A percentile compares a stretch with the other conserved stretches of the same genome.
These are phyloP conservation scores for Jackrogersella multiformis DNA, from an alignment of 495 filamentous ascomycete species.

Conservation along the genomic window DNA sequence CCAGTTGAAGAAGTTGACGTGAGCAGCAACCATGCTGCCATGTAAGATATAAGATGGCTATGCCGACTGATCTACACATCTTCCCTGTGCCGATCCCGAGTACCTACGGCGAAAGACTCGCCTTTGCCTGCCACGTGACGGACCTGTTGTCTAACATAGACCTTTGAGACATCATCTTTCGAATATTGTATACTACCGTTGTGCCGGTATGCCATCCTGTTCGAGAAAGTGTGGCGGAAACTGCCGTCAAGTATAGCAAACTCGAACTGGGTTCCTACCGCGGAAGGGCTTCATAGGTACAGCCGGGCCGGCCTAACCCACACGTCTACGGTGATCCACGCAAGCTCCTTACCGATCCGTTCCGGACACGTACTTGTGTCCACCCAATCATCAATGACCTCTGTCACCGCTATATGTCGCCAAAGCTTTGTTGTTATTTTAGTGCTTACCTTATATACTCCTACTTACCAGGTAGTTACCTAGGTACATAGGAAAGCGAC, in stretches of 20 bases:
- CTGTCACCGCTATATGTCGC: neutral
- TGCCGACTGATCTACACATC: conserved; percentile 25
- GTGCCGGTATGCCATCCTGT: neutral
- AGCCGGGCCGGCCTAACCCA: conserved; percentile 10
- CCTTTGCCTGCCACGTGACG: neutral
- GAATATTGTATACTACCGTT: neutral
- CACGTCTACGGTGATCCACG: conserved; percentile 26
- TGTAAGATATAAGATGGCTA: conserved; percentile 10
- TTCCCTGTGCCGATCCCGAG: conserved; percentile 32
- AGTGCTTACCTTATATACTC: conserved; percentile 13
- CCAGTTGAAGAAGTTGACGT: conserved; percentile 2
- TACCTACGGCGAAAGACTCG: neutral
- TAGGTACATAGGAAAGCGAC: neutral
- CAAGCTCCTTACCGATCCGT: conserved; percentile 30
- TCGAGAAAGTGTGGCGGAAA: neutral
- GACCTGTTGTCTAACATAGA: neutral
- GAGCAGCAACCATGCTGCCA: neutral
- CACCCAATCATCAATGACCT: conserved; percentile 7
- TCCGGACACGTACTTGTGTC: conserved; percentile 10
- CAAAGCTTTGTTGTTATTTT: conserved; percentile 1
- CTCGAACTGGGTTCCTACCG: neutral
- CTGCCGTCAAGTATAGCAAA: conserved; percentile 4
- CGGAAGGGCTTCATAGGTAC: neutral
- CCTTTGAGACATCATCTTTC: neutral
- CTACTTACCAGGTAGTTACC: neutral